Base-by-base conservation (phyloP, 108 stramenopile species). In the Stephanodiscus minutulus region DNA sequence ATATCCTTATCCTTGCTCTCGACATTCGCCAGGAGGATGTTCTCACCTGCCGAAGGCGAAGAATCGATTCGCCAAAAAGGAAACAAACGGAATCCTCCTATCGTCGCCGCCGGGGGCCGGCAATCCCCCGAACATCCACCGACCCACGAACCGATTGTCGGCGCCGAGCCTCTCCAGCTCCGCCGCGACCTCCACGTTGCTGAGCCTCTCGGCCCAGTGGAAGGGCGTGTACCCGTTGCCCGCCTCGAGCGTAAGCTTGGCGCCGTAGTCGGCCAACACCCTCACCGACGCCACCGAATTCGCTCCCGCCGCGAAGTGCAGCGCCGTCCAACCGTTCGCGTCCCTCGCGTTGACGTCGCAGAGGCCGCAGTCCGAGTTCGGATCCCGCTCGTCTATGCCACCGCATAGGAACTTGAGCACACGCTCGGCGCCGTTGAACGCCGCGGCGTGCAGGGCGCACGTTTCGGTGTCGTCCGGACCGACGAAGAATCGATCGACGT, bases 191-290 rank as follows among this genome's bases (percentile, higher is more conserved):
- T 83, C 77, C 18, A 75, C 74, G 44, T 90, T 90, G 6, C 84
- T 87, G 3, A 93, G 77, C 29, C 92, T 81, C 64, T 79, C 61
- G 10, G 89, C 88, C 92, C 92, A 93, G 58, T 88, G 86, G 18
- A 82, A 81, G 0, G 89, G 89, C 17, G 92, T 87, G 62, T 93
- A 93, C 6, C 92, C 92, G 57, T 93, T 93, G 59, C 70, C 61
- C 10, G 92, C 92, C 78, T 90, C 88, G n/a, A 88, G 70, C 21
- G 80, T 73, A 59, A 92, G 64, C 3, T 84, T 62, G 43, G 92
- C 89, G 25, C 92, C 92, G 29, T 86, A 74, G 12, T 73, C 61
- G 0, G 78, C 88, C 56, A 92, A 69, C 5, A 88, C 74, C 9
- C 73, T 70, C 0, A 86, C 78, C 0, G 78, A 71, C n/a, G 72